phyloP scores from a whole-genome alignment of 2,329 filamentous ascomycete species.

The Hortaea sp. region DNA sequence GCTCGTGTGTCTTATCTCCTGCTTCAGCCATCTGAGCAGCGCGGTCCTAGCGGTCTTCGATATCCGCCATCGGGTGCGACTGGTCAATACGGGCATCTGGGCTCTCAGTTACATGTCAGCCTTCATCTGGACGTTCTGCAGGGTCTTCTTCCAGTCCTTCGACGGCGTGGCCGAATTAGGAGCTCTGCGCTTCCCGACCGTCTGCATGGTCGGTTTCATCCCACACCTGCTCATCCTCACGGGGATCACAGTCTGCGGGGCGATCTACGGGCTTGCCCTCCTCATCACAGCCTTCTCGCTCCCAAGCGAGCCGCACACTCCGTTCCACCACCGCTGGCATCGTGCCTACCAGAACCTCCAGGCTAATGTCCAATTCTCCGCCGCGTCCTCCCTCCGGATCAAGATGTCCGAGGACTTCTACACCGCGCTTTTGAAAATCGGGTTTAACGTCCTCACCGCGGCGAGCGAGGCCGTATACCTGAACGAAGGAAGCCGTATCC shows the following conservation, averaged over 20 bases:
- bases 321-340: constrained; percentile 50
- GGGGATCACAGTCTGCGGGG: constrained; percentile 65
- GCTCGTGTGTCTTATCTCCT: constrained; percentile 76
- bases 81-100: constrained; percentile 83
- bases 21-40: constrained; percentile 78
- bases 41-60: constrained; percentile 73
- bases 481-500: constrained; percentile 74
- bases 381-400: constrained; percentile 54
- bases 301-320: constrained; percentile 40
- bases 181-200: constrained; percentile 78
- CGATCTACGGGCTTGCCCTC: constrained; percentile 71
- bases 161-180: constrained; percentile 53
- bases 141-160: constrained; percentile 35
- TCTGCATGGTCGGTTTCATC: constrained; percentile 90
- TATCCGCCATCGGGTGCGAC: constrained; percentile 66
- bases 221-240: constrained; percentile 79
- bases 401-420: constrained; percentile 93
- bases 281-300: constrained; percentile 62
- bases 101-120: constrained; percentile 80
- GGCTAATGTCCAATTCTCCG: constrained; percentile 75
- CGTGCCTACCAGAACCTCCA: constrained; percentile 83
- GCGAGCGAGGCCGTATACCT: constrained; percentile 93
- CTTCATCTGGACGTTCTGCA: constrained; percentile 64
- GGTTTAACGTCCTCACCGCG: constrained; percentile 81
- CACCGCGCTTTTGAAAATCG: constrained; percentile 73